Conservation (phyloP, 2,329 filamentous ascomycete genomes). For the Trematosphaeria pertusa region DNA sequence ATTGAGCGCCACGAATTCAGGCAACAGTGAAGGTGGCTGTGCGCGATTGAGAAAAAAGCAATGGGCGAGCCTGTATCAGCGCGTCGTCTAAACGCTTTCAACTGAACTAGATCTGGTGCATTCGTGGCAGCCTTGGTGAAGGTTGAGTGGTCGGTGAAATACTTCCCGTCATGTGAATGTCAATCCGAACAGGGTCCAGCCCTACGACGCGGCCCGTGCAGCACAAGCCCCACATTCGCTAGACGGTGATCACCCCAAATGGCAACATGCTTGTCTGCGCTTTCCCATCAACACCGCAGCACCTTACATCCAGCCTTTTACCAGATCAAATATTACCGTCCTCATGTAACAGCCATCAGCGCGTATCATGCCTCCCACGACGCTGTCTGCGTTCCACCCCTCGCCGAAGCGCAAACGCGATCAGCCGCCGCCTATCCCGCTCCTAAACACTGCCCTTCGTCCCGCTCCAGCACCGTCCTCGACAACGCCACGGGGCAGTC, state of each 20-base stretch:
- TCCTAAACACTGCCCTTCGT: slow-evolving; percentile 43
- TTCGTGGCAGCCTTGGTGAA: too few species aligned
- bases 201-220: slow-evolving; percentile 19
- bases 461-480: slow-evolving; percentile 25
- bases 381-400: slow-evolving; percentile 36
- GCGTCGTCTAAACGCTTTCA: too few species aligned
- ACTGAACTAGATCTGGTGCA: too few species aligned
- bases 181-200: slow-evolving; percentile 17
- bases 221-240: slow-evolving; percentile 28
- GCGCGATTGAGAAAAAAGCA: not conserved
- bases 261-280: slow-evolving; percentile 9
- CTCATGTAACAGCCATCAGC: slow-evolving; percentile 34
- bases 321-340: slow-evolving; percentile 11
- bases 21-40: not conserved
- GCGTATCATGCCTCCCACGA: slow-evolving; percentile 43
- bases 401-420: slow-evolving; percentile 50
- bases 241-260: slow-evolving; percentile 20
- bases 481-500: slow-evolving; percentile 31
- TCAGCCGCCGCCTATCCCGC: slow-evolving; percentile 34
- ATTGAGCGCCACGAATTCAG: not conserved
- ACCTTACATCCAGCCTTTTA: slow-evolving; percentile 1
- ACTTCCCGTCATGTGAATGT: slow-evolving; percentile 1
- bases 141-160: not conserved
- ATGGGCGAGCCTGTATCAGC: too few species aligned
- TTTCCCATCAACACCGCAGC: slow-evolving; percentile 12